phyloP scores from a whole-genome alignment of 805 yeast genomes.

The Priceomyces carsonii region DNA sequence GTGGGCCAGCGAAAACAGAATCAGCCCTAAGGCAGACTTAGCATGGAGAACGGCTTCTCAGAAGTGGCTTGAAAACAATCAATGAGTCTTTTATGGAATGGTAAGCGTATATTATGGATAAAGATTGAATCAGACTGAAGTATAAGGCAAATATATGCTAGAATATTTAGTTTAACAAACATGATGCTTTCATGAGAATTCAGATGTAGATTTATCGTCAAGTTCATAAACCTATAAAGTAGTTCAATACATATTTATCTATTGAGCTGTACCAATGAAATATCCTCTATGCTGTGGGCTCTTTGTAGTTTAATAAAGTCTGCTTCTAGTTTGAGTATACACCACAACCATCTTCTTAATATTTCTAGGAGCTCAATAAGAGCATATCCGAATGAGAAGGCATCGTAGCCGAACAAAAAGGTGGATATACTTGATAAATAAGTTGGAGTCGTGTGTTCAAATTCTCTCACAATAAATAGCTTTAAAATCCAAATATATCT shows the following conservation, averaged over 20 bases:
- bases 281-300: slow-evolving; percentile 1
- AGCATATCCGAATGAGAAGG: slow-evolving; percentile 57
- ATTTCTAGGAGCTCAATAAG: slow-evolving; percentile 73
- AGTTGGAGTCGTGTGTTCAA: slow-evolving; percentile 13
- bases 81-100: too few species aligned
- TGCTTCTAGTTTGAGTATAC: slow-evolving; percentile 77
- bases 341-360: slow-evolving; percentile 87
- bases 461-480: slow-evolving; percentile 37
- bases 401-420: slow-evolving; percentile 40
- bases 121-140: too few species aligned
- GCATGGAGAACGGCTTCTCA: slow-evolving; percentile 50
- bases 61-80: slow-evolving; percentile 39
- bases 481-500: slow-evolving; percentile 79
- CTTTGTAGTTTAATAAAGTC: slow-evolving; percentile 50
- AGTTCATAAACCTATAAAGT: too few species aligned
- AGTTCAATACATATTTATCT: too few species aligned
- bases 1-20: slow-evolving; percentile 42
- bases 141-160: too few species aligned
- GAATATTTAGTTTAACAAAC: too few species aligned
- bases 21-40: slow-evolving; percentile 48
- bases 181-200: too few species aligned
- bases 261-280: slow-evolving; percentile 2
- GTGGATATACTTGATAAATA: slow-evolving; percentile 20
- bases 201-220: too few species aligned
- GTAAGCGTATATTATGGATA: too few species aligned